phyloP scores from a whole-genome alignment of 179 eudicot genomes.

The Carnegiea gigantea region DNA sequence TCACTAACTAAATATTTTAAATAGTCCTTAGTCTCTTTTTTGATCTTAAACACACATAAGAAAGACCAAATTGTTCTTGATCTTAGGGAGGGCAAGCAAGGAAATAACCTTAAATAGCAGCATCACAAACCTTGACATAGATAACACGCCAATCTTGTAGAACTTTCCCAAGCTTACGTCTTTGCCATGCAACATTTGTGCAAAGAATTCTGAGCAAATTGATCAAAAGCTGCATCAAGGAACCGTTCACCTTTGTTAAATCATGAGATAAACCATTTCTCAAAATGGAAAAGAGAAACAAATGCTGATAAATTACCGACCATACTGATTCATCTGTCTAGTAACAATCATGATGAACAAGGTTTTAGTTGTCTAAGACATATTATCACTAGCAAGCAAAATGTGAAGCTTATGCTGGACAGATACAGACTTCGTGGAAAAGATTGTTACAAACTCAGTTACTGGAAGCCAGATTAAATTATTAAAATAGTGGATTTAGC shows the following conservation, averaged over 20 bases:
- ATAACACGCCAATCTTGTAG: slow-evolving; percentile 96
- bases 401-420: background rate
- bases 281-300: slow-evolving; percentile 9
- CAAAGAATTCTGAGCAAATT: slow-evolving; percentile 78
- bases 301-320: slow-evolving; percentile 7
- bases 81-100: background rate
- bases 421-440: background rate
- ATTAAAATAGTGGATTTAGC: background rate
- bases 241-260: slow-evolving; percentile 24
- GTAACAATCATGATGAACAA: background rate
- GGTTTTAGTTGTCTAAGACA: background rate
- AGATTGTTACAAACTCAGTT: background rate
- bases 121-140: slow-evolving; percentile 65
- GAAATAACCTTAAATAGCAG: background rate
- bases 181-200: slow-evolving; percentile 96
- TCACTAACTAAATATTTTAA: background rate
- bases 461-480: background rate
- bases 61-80: background rate
- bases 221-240: slow-evolving; percentile 62
- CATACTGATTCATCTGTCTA: background rate
- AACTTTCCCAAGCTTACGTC: slow-evolving; percentile 97
- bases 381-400: background rate
- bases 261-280: background rate
- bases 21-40: background rate
- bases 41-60: too few species aligned